phyloP scores from a whole-genome alignment of 441 rosid genomes.

The Melastoma candidum region DNA sequence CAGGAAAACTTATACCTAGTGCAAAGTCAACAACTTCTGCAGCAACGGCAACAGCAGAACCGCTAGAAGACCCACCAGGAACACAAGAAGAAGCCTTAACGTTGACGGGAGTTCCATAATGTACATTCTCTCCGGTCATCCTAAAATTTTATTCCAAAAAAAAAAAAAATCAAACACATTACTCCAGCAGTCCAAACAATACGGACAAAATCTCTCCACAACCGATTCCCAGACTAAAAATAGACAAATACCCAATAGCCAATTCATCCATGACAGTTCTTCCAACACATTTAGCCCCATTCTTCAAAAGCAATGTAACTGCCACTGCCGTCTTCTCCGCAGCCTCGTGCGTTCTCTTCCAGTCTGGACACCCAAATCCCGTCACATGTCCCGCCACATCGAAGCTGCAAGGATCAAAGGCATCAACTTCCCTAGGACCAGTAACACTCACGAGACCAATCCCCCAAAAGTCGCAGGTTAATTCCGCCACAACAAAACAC shows the following conservation, averaged over 20 bases:
- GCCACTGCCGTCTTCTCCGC: constrained; percentile 71
- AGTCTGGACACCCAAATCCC: constrained; percentile 79
- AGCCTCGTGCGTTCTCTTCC: constrained; percentile 65
- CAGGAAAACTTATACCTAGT: constrained; percentile 41
- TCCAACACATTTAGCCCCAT: constrained; percentile 91
- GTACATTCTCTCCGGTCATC: constrained; percentile 67
- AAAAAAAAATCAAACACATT: not conserved
- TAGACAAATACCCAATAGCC: constrained; percentile 51
- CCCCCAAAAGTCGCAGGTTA: not conserved
- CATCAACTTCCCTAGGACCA: not conserved
- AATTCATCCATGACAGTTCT: constrained; percentile 82
- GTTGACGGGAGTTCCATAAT: constrained; percentile 79
- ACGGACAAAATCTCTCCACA: not conserved
- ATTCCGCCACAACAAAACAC: not conserved
- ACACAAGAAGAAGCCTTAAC: constrained; percentile 50
- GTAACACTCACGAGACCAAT: constrained; percentile 3
- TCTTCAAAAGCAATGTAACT: constrained; percentile 56
- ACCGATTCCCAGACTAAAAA: not conserved
- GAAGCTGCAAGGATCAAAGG: constrained; percentile 36
- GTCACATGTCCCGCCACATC: constrained; percentile 69
- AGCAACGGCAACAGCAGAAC: constrained; percentile 90
- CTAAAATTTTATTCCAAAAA: constrained; percentile 29
- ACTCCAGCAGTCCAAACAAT: not conserved
- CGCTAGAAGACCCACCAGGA: constrained; percentile 95
- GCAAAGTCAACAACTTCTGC: constrained; percentile 84